Base-by-base conservation (phyloP, 1,284 basidiomycete genomes). In the Puccinia coronata region DNA sequence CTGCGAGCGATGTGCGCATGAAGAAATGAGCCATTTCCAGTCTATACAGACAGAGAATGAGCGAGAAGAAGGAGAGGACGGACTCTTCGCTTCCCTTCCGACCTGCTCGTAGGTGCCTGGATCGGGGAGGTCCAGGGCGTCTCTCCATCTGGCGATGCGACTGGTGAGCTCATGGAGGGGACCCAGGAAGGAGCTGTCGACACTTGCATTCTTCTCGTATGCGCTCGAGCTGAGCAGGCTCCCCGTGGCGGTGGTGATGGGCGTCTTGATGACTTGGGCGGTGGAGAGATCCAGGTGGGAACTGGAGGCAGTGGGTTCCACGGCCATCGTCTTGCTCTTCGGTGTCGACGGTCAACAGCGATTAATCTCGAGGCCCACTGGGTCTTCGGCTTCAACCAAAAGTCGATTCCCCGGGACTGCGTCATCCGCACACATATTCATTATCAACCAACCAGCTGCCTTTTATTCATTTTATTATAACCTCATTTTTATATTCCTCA, bases 1-100 rank as follows among this genome's bases (percentile, higher is more conserved):
- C 94, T 96, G 34, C 23, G 55, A 31, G n/a, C 18, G 43, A 49
- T 43, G 25, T 55, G 18, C 39, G 57, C 2, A 34, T 20, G 18
- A 28, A 20, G 36, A 34, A 20, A 34, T 59, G 12, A 16, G 25
- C 23, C 23, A 5, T 34, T 53, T 55, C 47, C 39, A 34, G 18
- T 34, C 43, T 14, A 51, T 12, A n/a, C 14, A 69, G n/a, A n/a
- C 25, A 25, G n/a, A 20, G 14, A 25, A 55, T 0, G 49, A 72
- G 53, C 2, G 70, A 55, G 28, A 23, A 36, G 57, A 39, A 43
- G 34, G 16, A 53, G 34, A 1, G 43, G 67, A 65, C 28, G 9
- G 57, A 81, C 79, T 41, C 59, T 81, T 81, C 47, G 59, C 47
- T 81, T 81, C 79, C 39, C 71, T 47, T 34, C 79, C 79, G 39